These are phyloP conservation scores for Gossypium aridum DNA, from an alignment of 441 rosid genomes.

Conservation along the genomic window DNA sequence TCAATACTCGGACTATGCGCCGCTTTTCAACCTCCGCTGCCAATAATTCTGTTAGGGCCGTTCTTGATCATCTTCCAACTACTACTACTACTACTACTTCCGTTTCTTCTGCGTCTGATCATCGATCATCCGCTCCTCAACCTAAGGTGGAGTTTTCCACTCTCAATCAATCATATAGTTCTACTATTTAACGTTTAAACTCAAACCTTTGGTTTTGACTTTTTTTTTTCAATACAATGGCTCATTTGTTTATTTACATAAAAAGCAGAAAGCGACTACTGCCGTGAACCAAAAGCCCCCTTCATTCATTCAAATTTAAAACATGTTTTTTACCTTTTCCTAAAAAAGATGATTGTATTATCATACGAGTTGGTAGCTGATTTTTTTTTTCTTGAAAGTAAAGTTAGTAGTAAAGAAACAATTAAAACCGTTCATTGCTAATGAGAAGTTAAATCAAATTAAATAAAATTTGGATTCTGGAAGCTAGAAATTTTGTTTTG, in stretches of 20 bases:
- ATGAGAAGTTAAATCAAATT: neutral
- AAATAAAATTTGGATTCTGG: neutral
- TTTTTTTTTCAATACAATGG: neutral
- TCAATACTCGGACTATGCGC: conserved; percentile 18
- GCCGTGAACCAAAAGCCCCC: neutral
- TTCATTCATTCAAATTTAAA: neutral
- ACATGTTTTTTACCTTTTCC: neutral
- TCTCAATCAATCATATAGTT: neutral
- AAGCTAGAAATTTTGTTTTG: neutral
- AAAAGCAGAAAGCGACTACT: neutral
- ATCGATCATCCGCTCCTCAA: conserved; percentile 15
- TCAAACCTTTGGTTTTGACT: neutral
- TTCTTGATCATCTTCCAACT: conserved; percentile 41
- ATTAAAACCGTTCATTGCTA: neutral
- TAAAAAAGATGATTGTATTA: neutral
- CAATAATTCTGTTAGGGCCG: conserved; percentile 33
- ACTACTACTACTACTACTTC: neutral
- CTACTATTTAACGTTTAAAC: neutral
- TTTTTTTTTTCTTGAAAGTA: neutral
- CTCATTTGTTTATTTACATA: neutral
- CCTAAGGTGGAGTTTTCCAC: conserved; percentile 28
- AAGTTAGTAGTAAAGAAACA: neutral
- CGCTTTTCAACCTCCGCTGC: conserved; percentile 20
- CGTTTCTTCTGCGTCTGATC: conserved; percentile 19
- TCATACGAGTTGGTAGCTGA: neutral